Conservation (phyloP, 768 basidiomycete species). For the Collybia mongolica region DNA sequence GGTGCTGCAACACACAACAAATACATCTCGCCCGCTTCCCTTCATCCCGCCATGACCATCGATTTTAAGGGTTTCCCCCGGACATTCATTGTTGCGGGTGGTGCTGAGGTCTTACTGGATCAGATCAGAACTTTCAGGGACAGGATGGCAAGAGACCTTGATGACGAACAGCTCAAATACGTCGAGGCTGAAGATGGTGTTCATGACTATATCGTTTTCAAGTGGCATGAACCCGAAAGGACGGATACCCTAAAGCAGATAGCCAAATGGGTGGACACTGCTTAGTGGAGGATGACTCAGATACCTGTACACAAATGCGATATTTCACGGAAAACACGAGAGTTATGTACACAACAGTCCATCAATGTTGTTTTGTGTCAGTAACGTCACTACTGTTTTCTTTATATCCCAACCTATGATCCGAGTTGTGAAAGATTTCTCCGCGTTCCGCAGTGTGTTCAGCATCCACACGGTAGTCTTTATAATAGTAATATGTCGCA, state of each 20-base stretch:
- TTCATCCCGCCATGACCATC: slow-evolving; percentile 30
- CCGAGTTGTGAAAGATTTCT: too few species aligned
- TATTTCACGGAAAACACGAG: too few species aligned
- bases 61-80: slow-evolving; percentile 57
- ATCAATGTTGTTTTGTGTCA: too few species aligned
- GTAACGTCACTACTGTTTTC: too few species aligned
- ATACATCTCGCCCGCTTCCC: slow-evolving; percentile 61
- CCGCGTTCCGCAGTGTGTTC: too few species aligned
- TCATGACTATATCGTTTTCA: slow-evolving; percentile 53
- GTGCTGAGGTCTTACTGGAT: slow-evolving; percentile 57
- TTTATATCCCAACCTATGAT: too few species aligned
- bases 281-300: neutral
- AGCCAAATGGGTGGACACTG: slow-evolving; percentile 40
- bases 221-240: slow-evolving; percentile 54
- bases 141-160: slow-evolving; percentile 52
- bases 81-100: slow-evolving; percentile 59
- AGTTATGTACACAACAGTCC: too few species aligned
- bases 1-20: slow-evolving; percentile 44
- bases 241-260: slow-evolving; percentile 45
- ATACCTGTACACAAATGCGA: too few species aligned
- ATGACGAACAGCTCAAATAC: slow-evolving; percentile 43
- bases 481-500: slow-evolving; percentile 61
- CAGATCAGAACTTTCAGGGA: slow-evolving; percentile 42
- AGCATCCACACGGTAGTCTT: slow-evolving; percentile 39
- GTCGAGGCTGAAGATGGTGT: slow-evolving; percentile 49